Base-by-base conservation (phyloP, 2,329 filamentous ascomycete genomes). In the Cladophialophora carrionii region DNA sequence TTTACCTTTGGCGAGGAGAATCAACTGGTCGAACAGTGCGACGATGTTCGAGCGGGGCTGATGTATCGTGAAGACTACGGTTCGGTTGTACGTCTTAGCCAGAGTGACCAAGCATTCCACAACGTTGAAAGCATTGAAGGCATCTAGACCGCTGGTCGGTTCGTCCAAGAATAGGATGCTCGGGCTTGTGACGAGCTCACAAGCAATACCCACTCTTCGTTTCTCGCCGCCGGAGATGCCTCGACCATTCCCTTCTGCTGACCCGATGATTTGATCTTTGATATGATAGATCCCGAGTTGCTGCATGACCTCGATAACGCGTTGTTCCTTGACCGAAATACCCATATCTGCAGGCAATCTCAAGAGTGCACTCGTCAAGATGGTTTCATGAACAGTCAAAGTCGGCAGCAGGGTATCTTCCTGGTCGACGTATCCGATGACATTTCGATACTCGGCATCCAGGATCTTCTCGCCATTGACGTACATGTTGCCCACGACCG, bases 31-130 rank as follows among this genome's bases (percentile, higher is more conserved):
- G 74, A 99, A 99, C 2, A 99, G 84, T 9, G 95, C 95, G 24
- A 98, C 95, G 73, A 99, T 99, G 77, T 99, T 99, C 10, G 95
- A 99, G 71, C 96, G 87, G 43, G 95, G 95, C 74, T 99, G 95
- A 76, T 99, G 95, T 69, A 99, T 99, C 14, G 95, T 99, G 79
- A 99, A 97, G 68, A 99, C 90, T 62, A 99, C 92, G 0, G 96
- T 99, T 66, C 96, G 87, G 79, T 97, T 96, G 80, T 98, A 99
- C 49, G 88, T 95, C 81, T 96, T 97, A 58, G 96, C 95, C 52
- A 99, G 81, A 1, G 90, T 96, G 46, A 98, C 94, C 9, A 99
- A 84, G 73, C 93, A 98, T 76, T 99, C 95, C 29, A 99, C 88
- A 46, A 99, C 95, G 70, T 99, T 99, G 82, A 95, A 99, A 5